Conservation (phyloP, 805 yeast genomes). For the Phaffomyces thermotolerans region DNA sequence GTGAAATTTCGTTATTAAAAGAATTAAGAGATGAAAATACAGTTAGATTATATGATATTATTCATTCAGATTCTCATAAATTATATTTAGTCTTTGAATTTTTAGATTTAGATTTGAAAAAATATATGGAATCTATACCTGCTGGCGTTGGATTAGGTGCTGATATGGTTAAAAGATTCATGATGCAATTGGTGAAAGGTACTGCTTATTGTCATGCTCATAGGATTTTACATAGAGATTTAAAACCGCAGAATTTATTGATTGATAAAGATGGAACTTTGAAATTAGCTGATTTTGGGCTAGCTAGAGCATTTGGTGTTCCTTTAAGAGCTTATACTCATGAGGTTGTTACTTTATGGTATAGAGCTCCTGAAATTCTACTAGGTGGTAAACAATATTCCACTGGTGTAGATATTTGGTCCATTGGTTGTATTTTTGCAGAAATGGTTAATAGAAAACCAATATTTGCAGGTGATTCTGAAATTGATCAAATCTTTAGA, state of each 20-base stretch:
- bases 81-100: conserved; percentile 89
- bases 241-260: conserved; percentile 92
- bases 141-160: conserved; percentile 86
- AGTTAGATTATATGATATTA: conserved; percentile 85
- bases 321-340: conserved; percentile 96
- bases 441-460: conserved; percentile 97
- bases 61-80: conserved; percentile 90
- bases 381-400: conserved; percentile 96
- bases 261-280: conserved; percentile 94
- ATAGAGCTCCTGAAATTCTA: conserved; percentile 91
- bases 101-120: conserved; percentile 88
- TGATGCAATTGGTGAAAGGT: conserved; percentile 88
- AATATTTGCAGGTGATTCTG: conserved; percentile 94
- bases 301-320: conserved; percentile 96
- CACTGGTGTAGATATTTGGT: conserved; percentile 99
- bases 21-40: conserved; percentile 92
- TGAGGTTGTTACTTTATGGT: conserved; percentile 97
- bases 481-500: conserved; percentile 92
- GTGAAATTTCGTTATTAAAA: conserved; percentile 90
- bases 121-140: conserved; percentile 94
- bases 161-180: conserved; percentile 84
- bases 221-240: conserved; percentile 88
- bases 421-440: conserved; percentile 95
- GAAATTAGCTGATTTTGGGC: conserved; percentile 87
- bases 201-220: conserved; percentile 91